A percentile compares a stretch with the other conserved stretches of the same genome.
phyloP scores from a whole-genome alignment of 2,329 filamentous ascomycete genomes.

The Hypomyces rosellus region DNA sequence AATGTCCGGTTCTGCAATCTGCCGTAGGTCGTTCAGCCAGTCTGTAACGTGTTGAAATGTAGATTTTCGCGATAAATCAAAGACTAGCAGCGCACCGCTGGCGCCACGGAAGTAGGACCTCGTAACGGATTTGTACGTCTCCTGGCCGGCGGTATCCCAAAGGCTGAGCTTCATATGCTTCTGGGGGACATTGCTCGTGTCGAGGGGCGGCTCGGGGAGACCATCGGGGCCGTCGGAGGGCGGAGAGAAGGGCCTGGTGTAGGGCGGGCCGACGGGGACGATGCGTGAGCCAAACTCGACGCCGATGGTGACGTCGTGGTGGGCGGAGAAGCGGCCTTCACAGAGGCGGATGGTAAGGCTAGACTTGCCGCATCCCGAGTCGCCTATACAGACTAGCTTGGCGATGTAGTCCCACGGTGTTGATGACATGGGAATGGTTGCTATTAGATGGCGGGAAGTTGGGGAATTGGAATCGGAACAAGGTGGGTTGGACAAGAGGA shows the following conservation, averaged over 20 bases:
- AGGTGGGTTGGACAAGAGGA: not conserved
- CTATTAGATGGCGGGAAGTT: not conserved
- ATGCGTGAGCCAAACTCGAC: constrained; percentile 94
- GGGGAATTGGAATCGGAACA: not conserved
- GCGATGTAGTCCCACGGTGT: constrained; percentile 96
- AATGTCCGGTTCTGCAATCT: constrained; percentile 93
- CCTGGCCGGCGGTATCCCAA: constrained; percentile 95
- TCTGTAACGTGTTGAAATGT: constrained; percentile 86
- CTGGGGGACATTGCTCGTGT: constrained; percentile 38
- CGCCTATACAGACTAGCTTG: constrained; percentile 96
- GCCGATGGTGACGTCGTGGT: constrained; percentile 95
- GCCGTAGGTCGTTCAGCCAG: constrained; percentile 89
- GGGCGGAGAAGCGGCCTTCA: constrained; percentile 88
- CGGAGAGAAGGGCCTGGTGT: constrained; percentile 41
- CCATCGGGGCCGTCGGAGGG: constrained; percentile 19
- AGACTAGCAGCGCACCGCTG: constrained; percentile 71
- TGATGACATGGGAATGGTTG: constrained; percentile 41
- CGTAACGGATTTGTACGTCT: constrained; percentile 96
- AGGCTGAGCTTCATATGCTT: constrained; percentile 89
- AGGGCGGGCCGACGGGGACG: constrained; percentile 81
- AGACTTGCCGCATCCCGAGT: constrained; percentile 94
- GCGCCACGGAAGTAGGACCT: constrained; percentile 85
- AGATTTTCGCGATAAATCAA: constrained; percentile 79
- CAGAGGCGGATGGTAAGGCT: constrained; percentile 90
- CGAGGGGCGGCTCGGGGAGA: constrained; percentile 39